A percentile compares a stretch with the other conserved stretches of the same genome.
Evolutionary conservation across 306 rosid species (phyloP).

Genomic region (Ochetophila trinervis): DNA sequence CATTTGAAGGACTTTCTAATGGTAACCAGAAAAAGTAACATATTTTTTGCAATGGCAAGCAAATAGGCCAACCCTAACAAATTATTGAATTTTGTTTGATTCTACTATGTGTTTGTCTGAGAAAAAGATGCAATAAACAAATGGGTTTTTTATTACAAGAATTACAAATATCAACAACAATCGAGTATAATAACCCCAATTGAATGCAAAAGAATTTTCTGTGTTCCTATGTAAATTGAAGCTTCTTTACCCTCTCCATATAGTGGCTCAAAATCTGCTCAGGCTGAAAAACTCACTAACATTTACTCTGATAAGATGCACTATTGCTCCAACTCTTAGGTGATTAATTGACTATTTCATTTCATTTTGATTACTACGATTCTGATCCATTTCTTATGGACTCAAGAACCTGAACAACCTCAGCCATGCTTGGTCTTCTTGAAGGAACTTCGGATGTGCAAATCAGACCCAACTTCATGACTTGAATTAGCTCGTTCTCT

Average conservation of each 20-base stretch:
- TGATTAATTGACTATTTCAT: background rate
- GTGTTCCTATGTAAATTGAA: slow-evolving; percentile 26
- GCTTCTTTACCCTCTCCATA: slow-evolving; percentile 8
- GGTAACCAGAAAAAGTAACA: no score
- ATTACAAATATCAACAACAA: slow-evolving; percentile 31
- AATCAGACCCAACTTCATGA: slow-evolving; percentile 82
- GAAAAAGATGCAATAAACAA: slow-evolving; percentile 41
- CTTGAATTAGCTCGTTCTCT: slow-evolving; percentile 89
- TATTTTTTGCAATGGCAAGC: no score
- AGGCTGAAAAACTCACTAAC: slow-evolving; percentile 16
- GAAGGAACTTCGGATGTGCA: slow-evolving; percentile 86
- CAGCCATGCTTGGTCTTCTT: slow-evolving; percentile 97
- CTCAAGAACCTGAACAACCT: slow-evolving; percentile 95
- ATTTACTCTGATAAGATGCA: slow-evolving; percentile 25
- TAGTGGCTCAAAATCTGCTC: slow-evolving; percentile 21
- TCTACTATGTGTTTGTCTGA: background rate
- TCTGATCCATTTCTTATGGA: slow-evolving; percentile 86
- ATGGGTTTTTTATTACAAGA: slow-evolving; percentile 45
- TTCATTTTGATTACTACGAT: slow-evolving; percentile 28
- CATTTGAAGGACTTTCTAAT: no score
- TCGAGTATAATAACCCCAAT: slow-evolving; percentile 36
- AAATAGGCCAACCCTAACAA: no score
- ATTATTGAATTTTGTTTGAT: no score
- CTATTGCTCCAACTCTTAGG: slow-evolving; percentile 22
- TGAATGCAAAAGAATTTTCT: slow-evolving; percentile 52